phyloP scores from a whole-genome alignment of 768 basidiomycete species.

The Steccherinum ochraceum region DNA sequence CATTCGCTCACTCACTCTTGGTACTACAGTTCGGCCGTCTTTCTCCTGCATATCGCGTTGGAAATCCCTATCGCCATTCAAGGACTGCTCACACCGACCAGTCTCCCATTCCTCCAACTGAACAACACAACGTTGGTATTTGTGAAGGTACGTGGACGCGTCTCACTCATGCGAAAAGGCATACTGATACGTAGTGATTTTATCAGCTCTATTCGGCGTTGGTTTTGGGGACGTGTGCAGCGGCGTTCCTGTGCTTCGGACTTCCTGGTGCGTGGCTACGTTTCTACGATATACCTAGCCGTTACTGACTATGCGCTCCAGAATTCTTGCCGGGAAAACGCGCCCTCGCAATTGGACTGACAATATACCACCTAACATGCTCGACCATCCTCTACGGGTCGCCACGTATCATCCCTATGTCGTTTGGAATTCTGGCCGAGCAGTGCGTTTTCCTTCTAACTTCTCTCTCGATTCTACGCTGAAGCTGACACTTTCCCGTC shows the following conservation, averaged over 20 bases:
- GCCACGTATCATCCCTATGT: slow-evolving; percentile 73
- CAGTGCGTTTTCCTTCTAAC: slow-evolving; percentile 37
- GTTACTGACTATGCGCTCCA: slow-evolving; percentile 17
- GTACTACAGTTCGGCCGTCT: slow-evolving; percentile 49
- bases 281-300: background rate
- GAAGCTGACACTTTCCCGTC: background rate
- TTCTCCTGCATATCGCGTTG: slow-evolving; percentile 73
- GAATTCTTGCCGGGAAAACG: slow-evolving; percentile 85
- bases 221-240: slow-evolving; percentile 52
- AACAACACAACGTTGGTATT: slow-evolving; percentile 78
- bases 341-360: slow-evolving; percentile 69
- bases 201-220: slow-evolving; percentile 64
- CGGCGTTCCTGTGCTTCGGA: slow-evolving; percentile 54
- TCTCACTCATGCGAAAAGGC: too few relatives aligned
- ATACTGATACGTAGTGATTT: background rate
- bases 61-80: slow-evolving; percentile 76
- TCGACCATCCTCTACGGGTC: slow-evolving; percentile 73
- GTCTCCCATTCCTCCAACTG: slow-evolving; percentile 70
- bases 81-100: slow-evolving; percentile 56
- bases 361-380: slow-evolving; percentile 66
- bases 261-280: slow-evolving; percentile 55
- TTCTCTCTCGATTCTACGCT: background rate
- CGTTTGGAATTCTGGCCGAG: slow-evolving; percentile 58
- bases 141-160: slow-evolving; percentile 59
- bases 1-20: background rate